phyloP scores from a whole-genome alignment of 2,329 filamentous ascomycete genomes.

The Orbilia oligospora region DNA sequence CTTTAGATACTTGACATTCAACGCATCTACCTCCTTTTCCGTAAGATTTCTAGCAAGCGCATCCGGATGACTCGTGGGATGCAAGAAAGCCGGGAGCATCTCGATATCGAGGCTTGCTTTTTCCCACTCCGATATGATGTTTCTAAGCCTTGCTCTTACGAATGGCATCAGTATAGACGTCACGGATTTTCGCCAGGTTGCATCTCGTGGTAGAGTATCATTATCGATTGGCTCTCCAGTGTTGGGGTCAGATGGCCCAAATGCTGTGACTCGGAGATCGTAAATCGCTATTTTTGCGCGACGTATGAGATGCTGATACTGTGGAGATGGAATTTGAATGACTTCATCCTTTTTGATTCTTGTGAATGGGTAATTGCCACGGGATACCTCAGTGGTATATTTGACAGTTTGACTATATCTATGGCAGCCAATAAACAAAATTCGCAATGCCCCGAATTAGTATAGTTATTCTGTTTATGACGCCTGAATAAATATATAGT shows the following conservation, averaged over 20 bases:
- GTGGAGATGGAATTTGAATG: not conserved
- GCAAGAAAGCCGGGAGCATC: not conserved
- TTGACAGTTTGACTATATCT: not conserved
- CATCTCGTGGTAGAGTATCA: not conserved
- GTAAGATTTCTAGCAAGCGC: not conserved
- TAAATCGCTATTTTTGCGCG: not conserved
- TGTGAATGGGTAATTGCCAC: not conserved
- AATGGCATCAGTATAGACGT: slow-evolving; percentile 21
- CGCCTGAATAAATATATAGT: too few relatives aligned
- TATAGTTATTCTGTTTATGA: too few relatives aligned
- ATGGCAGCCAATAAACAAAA: too few relatives aligned
- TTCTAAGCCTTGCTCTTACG: not conserved
- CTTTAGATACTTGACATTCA: not conserved
- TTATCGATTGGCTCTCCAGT: not conserved
- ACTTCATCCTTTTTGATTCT: not conserved
- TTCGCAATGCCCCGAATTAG: too few relatives aligned
- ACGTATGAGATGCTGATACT: slow-evolving; percentile 3
- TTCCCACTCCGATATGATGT: not conserved
- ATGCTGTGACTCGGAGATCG: not conserved
- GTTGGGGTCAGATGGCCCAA: not conserved
- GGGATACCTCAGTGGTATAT: not conserved
- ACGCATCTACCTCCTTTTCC: not conserved
- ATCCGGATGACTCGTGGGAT: not conserved
- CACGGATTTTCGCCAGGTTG: not conserved
- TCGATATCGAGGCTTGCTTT: not conserved